A percentile compares a stretch with the other conserved stretches of the same genome.
Conservation (phyloP, 1,139 yeast genomes). For the Geotrichum candidum region DNA sequence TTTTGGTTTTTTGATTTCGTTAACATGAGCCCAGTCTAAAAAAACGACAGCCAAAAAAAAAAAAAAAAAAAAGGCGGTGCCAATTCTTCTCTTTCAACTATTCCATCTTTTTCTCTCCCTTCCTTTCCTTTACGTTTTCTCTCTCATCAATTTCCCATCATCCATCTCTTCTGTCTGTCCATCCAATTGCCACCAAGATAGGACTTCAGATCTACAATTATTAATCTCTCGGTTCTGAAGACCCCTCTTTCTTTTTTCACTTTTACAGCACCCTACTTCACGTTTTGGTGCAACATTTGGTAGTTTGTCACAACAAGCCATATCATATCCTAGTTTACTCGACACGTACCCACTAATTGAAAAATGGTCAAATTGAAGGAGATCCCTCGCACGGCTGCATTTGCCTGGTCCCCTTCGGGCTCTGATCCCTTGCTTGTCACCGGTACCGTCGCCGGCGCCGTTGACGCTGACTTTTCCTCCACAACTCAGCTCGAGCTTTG, state of each 20-base stretch:
- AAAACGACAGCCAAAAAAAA: background rate
- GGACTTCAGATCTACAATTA: background rate
- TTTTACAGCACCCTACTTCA: background rate
- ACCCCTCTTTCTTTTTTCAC: background rate
- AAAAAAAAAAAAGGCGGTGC: background rate
- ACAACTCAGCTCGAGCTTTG: conserved; percentile 72
- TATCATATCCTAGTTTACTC: background rate
- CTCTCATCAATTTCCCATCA: background rate
- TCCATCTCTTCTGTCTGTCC: background rate
- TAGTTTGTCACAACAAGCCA: background rate
- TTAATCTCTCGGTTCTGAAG: background rate
- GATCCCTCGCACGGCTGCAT: conserved; percentile 78
- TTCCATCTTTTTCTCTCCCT: background rate
- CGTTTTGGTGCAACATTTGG: background rate
- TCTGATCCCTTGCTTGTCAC: conserved; percentile 71
- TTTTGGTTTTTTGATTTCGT: background rate
- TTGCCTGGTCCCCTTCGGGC: conserved; percentile 84
- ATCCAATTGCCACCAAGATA: background rate
- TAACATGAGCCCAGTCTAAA: background rate
- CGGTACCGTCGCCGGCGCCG: conserved; percentile 92
- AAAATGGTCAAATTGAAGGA: conserved; percentile 79
- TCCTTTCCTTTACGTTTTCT: background rate
- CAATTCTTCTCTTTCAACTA: background rate
- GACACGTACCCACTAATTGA: background rate
- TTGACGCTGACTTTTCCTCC: conserved; percentile 80